Conservation (phyloP, 768 basidiomycete genomes). For the Mrakia frigida region DNA sequence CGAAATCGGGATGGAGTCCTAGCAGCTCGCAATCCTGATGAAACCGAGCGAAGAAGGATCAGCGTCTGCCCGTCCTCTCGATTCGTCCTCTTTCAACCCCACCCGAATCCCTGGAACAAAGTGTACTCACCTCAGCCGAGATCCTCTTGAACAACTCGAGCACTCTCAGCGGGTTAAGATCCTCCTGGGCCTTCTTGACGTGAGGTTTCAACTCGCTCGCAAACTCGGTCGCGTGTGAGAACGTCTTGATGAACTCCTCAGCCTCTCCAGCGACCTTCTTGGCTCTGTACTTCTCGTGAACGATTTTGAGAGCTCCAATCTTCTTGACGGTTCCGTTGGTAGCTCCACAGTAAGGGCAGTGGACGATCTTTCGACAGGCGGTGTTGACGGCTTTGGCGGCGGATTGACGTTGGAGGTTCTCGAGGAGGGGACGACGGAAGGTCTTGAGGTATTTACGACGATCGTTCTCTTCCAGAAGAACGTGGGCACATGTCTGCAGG, state of each 20-base stretch:
- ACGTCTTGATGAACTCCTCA: conserved; percentile 78
- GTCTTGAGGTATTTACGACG: conserved; percentile 75
- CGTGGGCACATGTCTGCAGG: conserved; percentile 71
- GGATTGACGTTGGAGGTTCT: conserved; percentile 81
- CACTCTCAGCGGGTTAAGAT: conserved; percentile 89
- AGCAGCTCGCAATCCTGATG: conserved; percentile 86
- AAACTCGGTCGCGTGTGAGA: conserved; percentile 57
- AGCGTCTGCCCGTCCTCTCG: not conserved
- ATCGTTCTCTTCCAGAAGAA: conserved; percentile 80
- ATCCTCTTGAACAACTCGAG: conserved; percentile 87
- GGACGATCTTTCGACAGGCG: conserved; percentile 78
- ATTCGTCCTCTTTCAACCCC: not conserved
- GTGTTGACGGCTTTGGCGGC: conserved; percentile 79
- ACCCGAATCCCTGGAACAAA: not conserved
- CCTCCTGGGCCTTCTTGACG: conserved; percentile 83
- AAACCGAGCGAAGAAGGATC: conserved; percentile 9
- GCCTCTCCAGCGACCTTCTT: conserved; percentile 80
- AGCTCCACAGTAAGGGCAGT: conserved; percentile 88
- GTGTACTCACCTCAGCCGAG: conserved; percentile 68
- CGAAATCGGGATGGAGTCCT: conserved; percentile 78
- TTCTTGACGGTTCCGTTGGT: conserved; percentile 97
- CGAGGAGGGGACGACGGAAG: conserved; percentile 84
- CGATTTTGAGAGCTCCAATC: conserved; percentile 86
- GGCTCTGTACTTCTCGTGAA: conserved; percentile 93
- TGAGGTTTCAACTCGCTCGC: conserved; percentile 81